A percentile compares a stretch with the other conserved stretches of the same genome.
phyloP scores from a whole-genome alignment of 108 stramenopile genomes.

The Cyclotella cryptica region DNA sequence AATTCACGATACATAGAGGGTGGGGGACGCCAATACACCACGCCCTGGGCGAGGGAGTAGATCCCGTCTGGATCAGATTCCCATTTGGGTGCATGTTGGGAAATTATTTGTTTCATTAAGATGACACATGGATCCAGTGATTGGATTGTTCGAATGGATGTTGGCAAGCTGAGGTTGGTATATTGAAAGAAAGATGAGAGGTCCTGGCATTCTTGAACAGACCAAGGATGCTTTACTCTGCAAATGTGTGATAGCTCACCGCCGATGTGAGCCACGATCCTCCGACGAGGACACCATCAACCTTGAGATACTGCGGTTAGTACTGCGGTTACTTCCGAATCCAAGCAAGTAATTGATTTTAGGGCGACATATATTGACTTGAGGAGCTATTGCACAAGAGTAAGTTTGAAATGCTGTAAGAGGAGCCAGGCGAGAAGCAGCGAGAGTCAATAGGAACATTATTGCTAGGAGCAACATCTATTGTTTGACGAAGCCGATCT shows the following conservation, averaged over 20 bases:
- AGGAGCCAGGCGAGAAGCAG: too few relatives aligned
- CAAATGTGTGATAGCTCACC: constrained; percentile 9
- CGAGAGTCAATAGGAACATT: too few relatives aligned
- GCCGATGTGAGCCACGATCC: not conserved
- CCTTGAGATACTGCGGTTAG: not conserved
- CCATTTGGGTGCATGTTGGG: constrained; percentile 68
- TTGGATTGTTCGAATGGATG: constrained; percentile 45
- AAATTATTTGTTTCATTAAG: constrained; percentile 77
- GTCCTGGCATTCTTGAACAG: not conserved
- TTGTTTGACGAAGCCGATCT: too few relatives aligned
- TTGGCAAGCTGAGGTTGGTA: not conserved
- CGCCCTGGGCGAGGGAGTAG: constrained; percentile 85
- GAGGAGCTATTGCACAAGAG: too few relatives aligned
- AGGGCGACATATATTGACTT: too few relatives aligned
- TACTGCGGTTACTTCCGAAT: not conserved
- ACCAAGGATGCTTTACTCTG: not conserved
- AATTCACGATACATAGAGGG: constrained; percentile 46
- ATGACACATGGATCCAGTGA: constrained; percentile 90
- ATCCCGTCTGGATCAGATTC: constrained; percentile 68
- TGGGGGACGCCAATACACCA: constrained; percentile 88
- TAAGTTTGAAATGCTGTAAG: too few relatives aligned
- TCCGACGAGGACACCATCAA: not conserved
- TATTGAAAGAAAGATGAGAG: not conserved
- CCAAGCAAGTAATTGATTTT: not conserved
- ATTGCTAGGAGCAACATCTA: too few relatives aligned